Evolutionary conservation across 2,329 filamentous ascomycete species (phyloP).

Genomic region (Cercospora sesami): DNA sequence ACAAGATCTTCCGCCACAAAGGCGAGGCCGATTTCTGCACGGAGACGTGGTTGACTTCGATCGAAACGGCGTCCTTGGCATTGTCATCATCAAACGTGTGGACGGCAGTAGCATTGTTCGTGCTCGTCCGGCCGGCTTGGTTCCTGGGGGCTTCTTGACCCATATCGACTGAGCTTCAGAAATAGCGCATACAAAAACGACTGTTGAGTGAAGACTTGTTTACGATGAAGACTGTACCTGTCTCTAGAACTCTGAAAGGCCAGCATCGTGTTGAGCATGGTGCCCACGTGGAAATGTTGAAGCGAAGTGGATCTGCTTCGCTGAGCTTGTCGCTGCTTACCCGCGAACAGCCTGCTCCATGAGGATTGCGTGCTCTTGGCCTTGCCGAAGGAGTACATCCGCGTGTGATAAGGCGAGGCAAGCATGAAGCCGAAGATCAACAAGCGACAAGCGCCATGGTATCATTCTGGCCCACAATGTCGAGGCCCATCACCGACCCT

Average conservation of each 20-base stretch:
- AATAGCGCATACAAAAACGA: background rate
- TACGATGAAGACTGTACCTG: background rate
- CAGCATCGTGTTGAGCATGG: background rate
- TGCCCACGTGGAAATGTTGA: background rate
- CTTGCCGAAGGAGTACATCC: conserved; percentile 6
- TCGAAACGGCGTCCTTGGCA: background rate
- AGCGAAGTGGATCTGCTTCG: background rate
- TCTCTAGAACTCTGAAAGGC: background rate
- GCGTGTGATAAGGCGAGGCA: background rate
- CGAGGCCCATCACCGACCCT: background rate
- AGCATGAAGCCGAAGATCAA: conserved; percentile 1
- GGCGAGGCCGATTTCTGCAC: background rate
- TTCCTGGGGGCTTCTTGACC: background rate
- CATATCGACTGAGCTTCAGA: background rate
- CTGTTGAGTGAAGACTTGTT: background rate
- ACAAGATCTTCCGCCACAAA: conserved; percentile 16
- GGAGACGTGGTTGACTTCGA: background rate
- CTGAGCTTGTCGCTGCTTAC: background rate
- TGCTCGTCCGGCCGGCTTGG: background rate
- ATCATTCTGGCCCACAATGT: conserved; percentile 7
- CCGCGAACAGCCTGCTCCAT: background rate
- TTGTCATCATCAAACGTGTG: background rate
- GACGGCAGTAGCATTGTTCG: background rate
- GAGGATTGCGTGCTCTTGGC: conserved; percentile 5
- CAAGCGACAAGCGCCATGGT: conserved; percentile 2